A percentile compares a stretch with the other conserved stretches of the same genome.
Conservation (phyloP, 2,329 filamentous ascomycete genomes). For the Bimuria novae-zelandiae region DNA sequence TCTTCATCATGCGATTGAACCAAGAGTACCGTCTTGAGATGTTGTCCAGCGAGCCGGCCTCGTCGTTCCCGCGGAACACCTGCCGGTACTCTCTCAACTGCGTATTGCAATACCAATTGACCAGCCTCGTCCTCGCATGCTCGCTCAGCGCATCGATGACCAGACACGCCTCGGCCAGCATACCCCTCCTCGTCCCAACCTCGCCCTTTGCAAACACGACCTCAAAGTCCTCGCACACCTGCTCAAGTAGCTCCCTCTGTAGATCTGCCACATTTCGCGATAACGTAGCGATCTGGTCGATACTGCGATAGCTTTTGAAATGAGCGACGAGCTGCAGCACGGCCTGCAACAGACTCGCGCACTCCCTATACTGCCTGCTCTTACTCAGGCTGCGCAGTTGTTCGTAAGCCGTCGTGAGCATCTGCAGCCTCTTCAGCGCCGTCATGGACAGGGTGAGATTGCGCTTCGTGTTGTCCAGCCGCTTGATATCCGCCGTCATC, state of each 20-base stretch:
- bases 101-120: constrained; percentile 98
- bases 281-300: constrained; percentile 94
- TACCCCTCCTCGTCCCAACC: constrained; percentile 68
- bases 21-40: constrained; percentile 93
- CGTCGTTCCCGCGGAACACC: constrained; percentile 94
- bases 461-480: constrained; percentile 92
- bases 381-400: constrained; percentile 83
- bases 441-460: constrained; percentile 98
- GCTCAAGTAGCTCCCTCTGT: constrained; percentile 89
- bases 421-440: constrained; percentile 92
- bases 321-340: constrained; percentile 98
- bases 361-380: constrained; percentile 90
- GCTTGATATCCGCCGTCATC: constrained; percentile 99
- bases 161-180: constrained; percentile 83
- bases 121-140: constrained; percentile 75
- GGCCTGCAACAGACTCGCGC: constrained; percentile 88
- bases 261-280: constrained; percentile 92
- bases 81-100: constrained; percentile 93
- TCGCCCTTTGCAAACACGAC: constrained; percentile 90
- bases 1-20: constrained; percentile 95
- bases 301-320: constrained; percentile 97
- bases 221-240: constrained; percentile 99
- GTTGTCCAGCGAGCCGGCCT: constrained; percentile 94
- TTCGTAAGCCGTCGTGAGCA: constrained; percentile 99
- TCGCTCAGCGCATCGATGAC: constrained; percentile 96